Percentiles rank a stretch among this genome's conserved stretches.
These are phyloP conservation scores for Saturnispora hagleri DNA, from an alignment of 805 yeast genomes.

Conservation along the genomic window DNA sequence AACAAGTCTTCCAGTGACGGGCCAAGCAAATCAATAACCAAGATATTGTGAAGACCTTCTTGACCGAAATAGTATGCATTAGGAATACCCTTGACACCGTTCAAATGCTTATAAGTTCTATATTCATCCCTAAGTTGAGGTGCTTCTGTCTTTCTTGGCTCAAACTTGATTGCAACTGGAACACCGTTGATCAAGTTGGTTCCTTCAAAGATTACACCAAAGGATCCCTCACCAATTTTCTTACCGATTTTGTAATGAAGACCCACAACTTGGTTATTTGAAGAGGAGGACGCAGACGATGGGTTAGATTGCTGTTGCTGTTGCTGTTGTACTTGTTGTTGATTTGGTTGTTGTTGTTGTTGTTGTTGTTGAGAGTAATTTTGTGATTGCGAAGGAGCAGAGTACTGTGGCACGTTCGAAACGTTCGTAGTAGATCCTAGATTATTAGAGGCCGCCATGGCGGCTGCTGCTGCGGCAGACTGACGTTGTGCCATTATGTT, in stretches of 20 bases:
- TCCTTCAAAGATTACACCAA: slow-evolving; percentile 96
- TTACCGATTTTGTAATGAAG: slow-evolving; percentile 94
- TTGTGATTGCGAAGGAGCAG: slow-evolving; percentile 14
- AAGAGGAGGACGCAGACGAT: slow-evolving; percentile 13
- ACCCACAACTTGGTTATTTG: slow-evolving; percentile 62
- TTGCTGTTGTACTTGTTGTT: slow-evolving; percentile 3
- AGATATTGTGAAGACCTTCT: slow-evolving; percentile 91
- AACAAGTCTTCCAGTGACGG: slow-evolving; percentile 94
- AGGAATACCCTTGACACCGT: slow-evolving; percentile 81
- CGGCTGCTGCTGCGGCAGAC: slow-evolving; percentile 28
- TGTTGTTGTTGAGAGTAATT: slow-evolving; percentile 12
- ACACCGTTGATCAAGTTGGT: slow-evolving; percentile 82
- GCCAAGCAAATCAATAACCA: slow-evolving; percentile 90
- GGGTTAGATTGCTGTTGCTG: slow-evolving; percentile 11
- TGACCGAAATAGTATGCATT: slow-evolving; percentile 98
- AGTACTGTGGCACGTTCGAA: slow-evolving; percentile 25
- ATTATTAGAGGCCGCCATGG: slow-evolving; percentile 27
- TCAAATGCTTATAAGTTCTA: slow-evolving; percentile 82
- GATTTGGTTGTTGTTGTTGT: slow-evolving; percentile 9
- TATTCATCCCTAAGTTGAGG: slow-evolving; percentile 97
- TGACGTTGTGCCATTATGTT: slow-evolving; percentile 11
- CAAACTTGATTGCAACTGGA: slow-evolving; percentile 94
- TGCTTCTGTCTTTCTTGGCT: slow-evolving; percentile 94
- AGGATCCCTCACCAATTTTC: slow-evolving; percentile 97
- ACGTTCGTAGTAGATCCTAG: slow-evolving; percentile 15